These are phyloP conservation scores for Vaccinium vitisidaea DNA, from an alignment of 148 eudicot genomes.

Conservation along the genomic window DNA sequence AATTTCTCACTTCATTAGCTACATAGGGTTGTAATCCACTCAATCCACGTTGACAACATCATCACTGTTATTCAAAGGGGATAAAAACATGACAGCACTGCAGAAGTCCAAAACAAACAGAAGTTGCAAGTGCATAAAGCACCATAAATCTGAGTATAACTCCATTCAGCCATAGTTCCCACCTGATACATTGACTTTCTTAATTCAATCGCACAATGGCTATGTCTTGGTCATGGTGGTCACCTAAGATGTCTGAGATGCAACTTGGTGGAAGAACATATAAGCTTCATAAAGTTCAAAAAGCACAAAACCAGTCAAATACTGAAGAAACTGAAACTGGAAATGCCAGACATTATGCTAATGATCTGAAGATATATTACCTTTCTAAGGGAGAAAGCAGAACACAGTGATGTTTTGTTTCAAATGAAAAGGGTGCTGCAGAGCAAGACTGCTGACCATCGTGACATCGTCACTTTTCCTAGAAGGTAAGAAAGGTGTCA, in stretches of 20 bases:
- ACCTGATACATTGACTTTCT: conserved; percentile 19
- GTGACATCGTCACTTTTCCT: not conserved
- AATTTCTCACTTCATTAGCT: conserved; percentile 17
- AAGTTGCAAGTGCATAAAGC: conserved; percentile 8
- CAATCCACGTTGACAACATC: not conserved
- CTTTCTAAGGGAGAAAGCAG: not conserved
- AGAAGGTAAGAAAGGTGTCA: conserved; percentile 7
- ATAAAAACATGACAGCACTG: not conserved
- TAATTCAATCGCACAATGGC: conserved; percentile 27
- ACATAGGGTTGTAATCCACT: not conserved
- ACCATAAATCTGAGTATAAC: conserved; percentile 7
- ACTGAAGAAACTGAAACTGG: conserved; percentile 12
- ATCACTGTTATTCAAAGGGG: conserved; percentile 2
- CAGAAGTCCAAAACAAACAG: not conserved
- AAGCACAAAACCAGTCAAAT: conserved; percentile 22
- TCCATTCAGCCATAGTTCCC: conserved; percentile 18
- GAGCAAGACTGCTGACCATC: not conserved
- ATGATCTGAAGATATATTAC: conserved; percentile 11
- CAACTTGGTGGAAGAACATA: conserved; percentile 25
- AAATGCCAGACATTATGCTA: conserved; percentile 16
- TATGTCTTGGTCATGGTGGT: conserved; percentile 18
- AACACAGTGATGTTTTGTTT: conserved; percentile 11
- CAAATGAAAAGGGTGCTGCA: not conserved
- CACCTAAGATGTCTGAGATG: conserved; percentile 16
- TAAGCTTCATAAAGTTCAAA: conserved; percentile 26